Conservation (phyloP, 2,329 filamentous ascomycete genomes). For the Colletotrichum australisinense region DNA sequence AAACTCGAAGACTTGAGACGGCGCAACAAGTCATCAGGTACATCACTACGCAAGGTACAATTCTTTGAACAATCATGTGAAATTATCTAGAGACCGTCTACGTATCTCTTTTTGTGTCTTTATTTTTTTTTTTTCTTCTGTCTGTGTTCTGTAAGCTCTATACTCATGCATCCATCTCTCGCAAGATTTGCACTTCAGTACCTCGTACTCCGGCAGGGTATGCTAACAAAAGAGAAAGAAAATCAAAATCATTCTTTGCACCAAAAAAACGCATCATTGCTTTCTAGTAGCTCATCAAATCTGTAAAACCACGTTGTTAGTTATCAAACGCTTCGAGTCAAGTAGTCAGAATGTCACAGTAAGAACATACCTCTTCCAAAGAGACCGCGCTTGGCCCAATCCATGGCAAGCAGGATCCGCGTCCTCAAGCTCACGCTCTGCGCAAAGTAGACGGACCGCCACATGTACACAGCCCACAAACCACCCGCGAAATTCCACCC, state of each 20-base stretch:
- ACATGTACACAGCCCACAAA: constrained; percentile 92
- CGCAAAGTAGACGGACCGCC: constrained; percentile 96
- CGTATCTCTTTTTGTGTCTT: background rate
- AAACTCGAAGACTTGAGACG: too few relatives aligned
- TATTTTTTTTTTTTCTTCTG: too few relatives aligned
- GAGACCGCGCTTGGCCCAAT: constrained; percentile 96
- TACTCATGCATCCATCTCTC: background rate
- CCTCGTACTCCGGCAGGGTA: constrained; percentile 21
- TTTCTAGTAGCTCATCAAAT: constrained; percentile 49
- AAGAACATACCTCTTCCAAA: constrained; percentile 87
- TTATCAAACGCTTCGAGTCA: background rate
- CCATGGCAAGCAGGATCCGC: constrained; percentile 91
- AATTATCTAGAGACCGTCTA: constrained; percentile 6
- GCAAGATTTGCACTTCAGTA: background rate
- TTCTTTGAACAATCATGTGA: background rate
- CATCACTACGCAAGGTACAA: too few relatives aligned
- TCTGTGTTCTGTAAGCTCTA: background rate
- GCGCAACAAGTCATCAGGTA: too few relatives aligned
- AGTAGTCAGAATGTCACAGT: background rate
- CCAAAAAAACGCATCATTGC: background rate
- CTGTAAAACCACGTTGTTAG: constrained; percentile 37
- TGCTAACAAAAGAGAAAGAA: constrained; percentile 15
- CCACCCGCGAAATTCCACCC: constrained; percentile 85
- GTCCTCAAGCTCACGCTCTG: constrained; percentile 96
- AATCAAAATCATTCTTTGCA: constrained; percentile 6